Conservation (phyloP, 495 filamentous ascomycete genomes). For the Aspergillus heteromorphus region DNA sequence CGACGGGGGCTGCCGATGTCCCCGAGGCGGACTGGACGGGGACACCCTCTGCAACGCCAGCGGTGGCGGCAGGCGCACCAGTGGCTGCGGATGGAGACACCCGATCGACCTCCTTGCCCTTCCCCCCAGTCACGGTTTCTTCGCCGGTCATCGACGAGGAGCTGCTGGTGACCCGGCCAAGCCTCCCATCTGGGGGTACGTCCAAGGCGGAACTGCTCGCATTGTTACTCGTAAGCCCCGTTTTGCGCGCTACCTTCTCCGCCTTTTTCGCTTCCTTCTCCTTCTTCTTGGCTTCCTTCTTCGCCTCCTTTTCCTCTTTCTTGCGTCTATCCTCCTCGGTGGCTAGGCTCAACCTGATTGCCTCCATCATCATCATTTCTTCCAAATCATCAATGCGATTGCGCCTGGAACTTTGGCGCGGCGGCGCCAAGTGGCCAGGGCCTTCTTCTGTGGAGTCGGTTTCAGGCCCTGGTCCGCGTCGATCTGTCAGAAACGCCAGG, state of each 20-base stretch:
- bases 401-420: constrained; percentile 55
- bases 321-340: constrained; percentile 84
- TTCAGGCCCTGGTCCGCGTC: constrained; percentile 31
- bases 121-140: constrained; percentile 41
- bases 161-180: constrained; percentile 30
- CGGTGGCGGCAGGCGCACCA: background rate
- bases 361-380: constrained; percentile 98
- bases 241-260: constrained; percentile 59
- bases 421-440: constrained; percentile 38
- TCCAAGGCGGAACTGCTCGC: constrained; percentile 36
- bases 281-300: constrained; percentile 74
- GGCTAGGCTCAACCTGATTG: constrained; percentile 80
- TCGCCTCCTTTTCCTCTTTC: constrained; percentile 72
- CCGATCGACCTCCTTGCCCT: constrained; percentile 81
- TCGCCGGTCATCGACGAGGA: constrained; percentile 36
- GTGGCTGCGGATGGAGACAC: constrained; percentile 10
- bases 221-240: constrained; percentile 43
- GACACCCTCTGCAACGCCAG: constrained; percentile 1
- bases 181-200: constrained; percentile 19
- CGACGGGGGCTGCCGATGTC: constrained; percentile 3
- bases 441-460: constrained; percentile 40
- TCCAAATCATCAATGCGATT: constrained; percentile 81
- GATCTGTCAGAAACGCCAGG: constrained; percentile 47
- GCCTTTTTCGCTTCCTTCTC: constrained; percentile 81
- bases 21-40: background rate